Conservation (phyloP, 2,329 filamentous ascomycete species). For the Didymosphaeria variabile region DNA sequence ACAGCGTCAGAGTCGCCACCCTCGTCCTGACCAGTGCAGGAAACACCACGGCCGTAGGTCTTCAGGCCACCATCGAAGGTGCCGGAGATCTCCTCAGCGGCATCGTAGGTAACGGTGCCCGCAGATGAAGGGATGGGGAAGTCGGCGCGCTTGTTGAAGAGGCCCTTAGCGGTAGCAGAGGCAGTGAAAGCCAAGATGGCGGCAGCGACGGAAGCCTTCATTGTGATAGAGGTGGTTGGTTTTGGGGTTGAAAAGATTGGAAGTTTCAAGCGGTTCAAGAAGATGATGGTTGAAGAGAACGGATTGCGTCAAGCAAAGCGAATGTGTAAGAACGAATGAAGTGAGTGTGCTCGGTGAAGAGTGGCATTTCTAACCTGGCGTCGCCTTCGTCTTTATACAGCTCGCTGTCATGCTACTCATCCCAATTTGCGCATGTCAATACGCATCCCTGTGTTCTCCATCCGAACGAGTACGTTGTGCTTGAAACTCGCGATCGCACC, state of each 20-base stretch:
- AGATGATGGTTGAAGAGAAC: slow-evolving; percentile 15
- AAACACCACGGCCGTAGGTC: slow-evolving; percentile 31
- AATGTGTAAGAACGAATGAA: slow-evolving; percentile 13
- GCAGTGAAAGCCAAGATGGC: slow-evolving; percentile 39
- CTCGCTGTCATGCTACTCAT: background rate
- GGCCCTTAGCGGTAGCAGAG: slow-evolving; percentile 37
- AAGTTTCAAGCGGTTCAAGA: slow-evolving; percentile 30
- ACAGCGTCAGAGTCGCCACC: slow-evolving; percentile 56
- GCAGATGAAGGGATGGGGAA: slow-evolving; percentile 44
- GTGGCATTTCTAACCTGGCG: slow-evolving; percentile 11
- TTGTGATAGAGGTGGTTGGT: slow-evolving; percentile 30
- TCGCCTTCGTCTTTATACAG: slow-evolving; percentile 15
- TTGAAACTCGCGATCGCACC: slow-evolving; percentile 17
- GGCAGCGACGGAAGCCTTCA: slow-evolving; percentile 45
- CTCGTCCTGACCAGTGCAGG: slow-evolving; percentile 53
- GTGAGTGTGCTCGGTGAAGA: slow-evolving; percentile 16
- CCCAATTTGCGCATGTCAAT: background rate
- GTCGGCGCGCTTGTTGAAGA: slow-evolving; percentile 42
- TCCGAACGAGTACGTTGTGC: background rate
- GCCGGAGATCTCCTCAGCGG: slow-evolving; percentile 22
- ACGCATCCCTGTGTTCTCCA: background rate
- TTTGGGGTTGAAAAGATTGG: slow-evolving; percentile 27
- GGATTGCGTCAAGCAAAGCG: slow-evolving; percentile 22
- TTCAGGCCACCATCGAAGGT: slow-evolving; percentile 36
- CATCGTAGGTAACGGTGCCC: slow-evolving; percentile 38